A percentile compares a stretch with the other conserved stretches of the same genome.
Evolutionary conservation across 1,139 yeast genomes (phyloP).

Genomic region (Blastobotrys apis): DNA sequence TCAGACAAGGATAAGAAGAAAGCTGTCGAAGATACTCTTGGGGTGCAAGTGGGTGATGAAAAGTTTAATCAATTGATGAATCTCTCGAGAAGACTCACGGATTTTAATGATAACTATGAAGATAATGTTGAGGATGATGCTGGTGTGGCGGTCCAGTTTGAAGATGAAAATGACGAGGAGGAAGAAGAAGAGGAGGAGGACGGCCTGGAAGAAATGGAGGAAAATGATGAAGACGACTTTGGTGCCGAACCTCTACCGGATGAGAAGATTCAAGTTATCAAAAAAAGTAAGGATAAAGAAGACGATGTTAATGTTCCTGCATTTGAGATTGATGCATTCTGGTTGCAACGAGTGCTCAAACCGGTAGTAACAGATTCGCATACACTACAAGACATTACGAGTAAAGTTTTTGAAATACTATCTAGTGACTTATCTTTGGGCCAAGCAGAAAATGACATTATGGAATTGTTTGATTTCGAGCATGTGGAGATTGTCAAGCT

Average conservation of each 20-base stretch:
- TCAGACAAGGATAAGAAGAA: conserved; percentile 42
- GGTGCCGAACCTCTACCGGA: conserved; percentile 28
- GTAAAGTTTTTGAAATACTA: conserved; percentile 35
- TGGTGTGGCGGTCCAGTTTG: conserved; percentile 44
- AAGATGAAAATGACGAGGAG: conserved; percentile 38
- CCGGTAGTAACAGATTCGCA: conserved; percentile 39
- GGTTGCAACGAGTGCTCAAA: conserved; percentile 46
- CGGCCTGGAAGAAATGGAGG: conserved; percentile 21
- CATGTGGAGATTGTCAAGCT: conserved; percentile 47
- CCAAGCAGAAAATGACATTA: conserved; percentile 50
- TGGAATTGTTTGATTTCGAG: conserved; percentile 49
- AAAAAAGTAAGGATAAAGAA: conserved; percentile 28
- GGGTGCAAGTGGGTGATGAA: conserved; percentile 40
- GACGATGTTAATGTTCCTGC: conserved; percentile 33
- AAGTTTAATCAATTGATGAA: conserved; percentile 52
- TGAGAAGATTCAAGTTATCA: conserved; percentile 22
- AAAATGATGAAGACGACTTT: conserved; percentile 33
- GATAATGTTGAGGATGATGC: conserved; percentile 40
- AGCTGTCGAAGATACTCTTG: conserved; percentile 48
- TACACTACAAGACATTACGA: conserved; percentile 35
- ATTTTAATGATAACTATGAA: conserved; percentile 41
- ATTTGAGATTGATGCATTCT: conserved; percentile 46
- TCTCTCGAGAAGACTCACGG: conserved; percentile 54
- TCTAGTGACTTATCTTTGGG: conserved; percentile 37
- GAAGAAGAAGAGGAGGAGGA: conserved; percentile 34